These are phyloP conservation scores for Paramecium sonneborni DNA, from an alignment of 73 alveolate genomes.

Conservation along the genomic window DNA sequence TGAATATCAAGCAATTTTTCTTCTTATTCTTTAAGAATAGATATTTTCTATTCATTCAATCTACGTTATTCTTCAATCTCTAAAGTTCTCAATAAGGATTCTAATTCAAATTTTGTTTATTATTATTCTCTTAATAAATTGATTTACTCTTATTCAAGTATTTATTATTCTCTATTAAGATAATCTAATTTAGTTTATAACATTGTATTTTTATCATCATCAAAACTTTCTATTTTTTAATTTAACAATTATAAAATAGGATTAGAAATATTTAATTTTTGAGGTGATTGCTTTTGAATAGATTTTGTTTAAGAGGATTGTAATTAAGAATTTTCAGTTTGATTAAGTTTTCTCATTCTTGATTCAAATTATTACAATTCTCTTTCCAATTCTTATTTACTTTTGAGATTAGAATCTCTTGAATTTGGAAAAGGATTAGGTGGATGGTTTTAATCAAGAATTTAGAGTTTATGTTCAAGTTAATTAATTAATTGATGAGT, in stretches of 20 bases:
- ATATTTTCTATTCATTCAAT: not conserved
- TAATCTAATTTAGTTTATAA: not conserved
- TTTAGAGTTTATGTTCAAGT: not conserved
- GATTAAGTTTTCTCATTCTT: constrained; percentile 5
- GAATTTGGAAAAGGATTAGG: not conserved
- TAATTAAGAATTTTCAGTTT: not conserved
- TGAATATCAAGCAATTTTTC: constrained; percentile 20
- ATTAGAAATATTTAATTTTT: not conserved
- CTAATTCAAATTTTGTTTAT: constrained; percentile 21
- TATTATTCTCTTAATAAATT: not conserved
- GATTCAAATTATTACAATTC: not conserved
- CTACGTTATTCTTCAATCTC: not conserved
- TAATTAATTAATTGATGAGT: constrained; percentile 26
- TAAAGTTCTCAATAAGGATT: not conserved
- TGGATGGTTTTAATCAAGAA: not conserved
- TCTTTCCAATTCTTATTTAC: constrained; percentile 37
- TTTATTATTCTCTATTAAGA: not conserved
- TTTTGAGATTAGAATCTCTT: constrained; percentile 32
- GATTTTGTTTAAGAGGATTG: not conserved
- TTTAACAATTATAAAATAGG: not conserved
- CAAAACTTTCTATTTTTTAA: not conserved
- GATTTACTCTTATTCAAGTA: not conserved
- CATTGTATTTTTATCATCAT: not conserved
- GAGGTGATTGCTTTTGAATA: not conserved
- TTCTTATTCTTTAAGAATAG: constrained; percentile 18